Percentiles rank a stretch among this genome's conserved stretches.
Conservation (phyloP, 768 basidiomycete genomes). For the Tricholoma bakamatsutake region DNA sequence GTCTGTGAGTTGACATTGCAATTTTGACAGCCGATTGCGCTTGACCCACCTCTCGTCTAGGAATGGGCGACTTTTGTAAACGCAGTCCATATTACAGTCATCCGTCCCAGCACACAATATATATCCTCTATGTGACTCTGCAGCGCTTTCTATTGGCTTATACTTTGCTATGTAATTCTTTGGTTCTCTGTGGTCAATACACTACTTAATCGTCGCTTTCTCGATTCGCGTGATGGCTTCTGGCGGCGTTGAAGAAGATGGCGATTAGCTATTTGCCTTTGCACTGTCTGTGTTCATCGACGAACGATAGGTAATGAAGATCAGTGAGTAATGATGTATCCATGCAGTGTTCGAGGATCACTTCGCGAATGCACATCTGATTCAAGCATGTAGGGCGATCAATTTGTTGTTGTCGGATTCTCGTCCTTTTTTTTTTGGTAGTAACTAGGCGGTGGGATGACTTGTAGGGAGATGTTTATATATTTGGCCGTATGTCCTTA, state of each 20-base stretch:
- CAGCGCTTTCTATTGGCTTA: neutral
- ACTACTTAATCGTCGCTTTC: neutral
- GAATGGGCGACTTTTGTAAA: constrained; percentile 58
- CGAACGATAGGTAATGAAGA: neutral
- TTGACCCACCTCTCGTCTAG: constrained; percentile 20
- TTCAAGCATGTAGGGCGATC: neutral
- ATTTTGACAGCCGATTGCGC: neutral
- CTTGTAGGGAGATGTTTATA: neutral
- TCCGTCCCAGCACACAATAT: neutral
- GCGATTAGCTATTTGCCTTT: neutral
- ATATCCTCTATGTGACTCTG: neutral
- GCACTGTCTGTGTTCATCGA: neutral
- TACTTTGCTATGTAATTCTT: neutral
- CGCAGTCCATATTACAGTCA: constrained; percentile 35
- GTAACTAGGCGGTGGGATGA: neutral
- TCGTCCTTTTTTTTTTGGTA: neutral
- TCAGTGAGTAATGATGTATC: neutral
- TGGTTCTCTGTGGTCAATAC: neutral
- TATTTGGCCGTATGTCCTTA: neutral
- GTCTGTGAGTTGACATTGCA: constrained; percentile 35
- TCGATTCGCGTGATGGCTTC: neutral
- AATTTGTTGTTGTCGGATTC: neutral
- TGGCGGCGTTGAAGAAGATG: neutral
- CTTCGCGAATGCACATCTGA: neutral
- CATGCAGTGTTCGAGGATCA: neutral